Base-by-base conservation (phyloP, 495 filamentous ascomycete genomes). In the Penicillium canariense region DNA sequence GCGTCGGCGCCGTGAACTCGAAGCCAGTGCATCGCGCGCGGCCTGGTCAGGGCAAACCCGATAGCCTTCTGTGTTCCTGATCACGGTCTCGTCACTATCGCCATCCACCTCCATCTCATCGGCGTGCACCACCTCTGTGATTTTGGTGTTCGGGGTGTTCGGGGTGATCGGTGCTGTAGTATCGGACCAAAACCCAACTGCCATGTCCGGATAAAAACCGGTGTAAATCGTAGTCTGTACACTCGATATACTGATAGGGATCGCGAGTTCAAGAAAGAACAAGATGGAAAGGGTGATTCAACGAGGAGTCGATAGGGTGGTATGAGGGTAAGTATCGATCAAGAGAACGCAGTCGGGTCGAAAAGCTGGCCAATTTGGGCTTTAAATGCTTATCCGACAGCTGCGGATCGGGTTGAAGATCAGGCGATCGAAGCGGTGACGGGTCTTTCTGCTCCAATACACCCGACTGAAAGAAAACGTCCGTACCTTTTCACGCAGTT, bases 71-170 rank as follows among this genome's bases (percentile, higher is more conserved):
- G 56, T 49, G 48, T 55, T 62, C 28, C 50, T 60, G 6, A 57
- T 36, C 38, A 61, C 52, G 30, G 56, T 56, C 35, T 61, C 58
- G 9, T 62, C 60, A 15, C 50, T 40, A 17, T 61, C 60, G 50
- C 57, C 56, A 44, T 73, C 69, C 49, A 69, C 59, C 32, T 71
- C 70, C 69, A 73, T 75, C 42, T 60, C 65, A 49, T 40, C 53
- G n/a, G 54, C 8, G 52, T 43, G 55, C 49, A 35, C 15, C 49
- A 46, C 48, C 47, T 65, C 65, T 17, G 57, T 15, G 30, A 50
- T 54, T 28, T n/a, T 48, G 20, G 49, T 56, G 8, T 34, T 50
- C 7, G 8, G 44, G 2, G 55, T 28, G 36, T 28, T 49, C 31
- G 27, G 40, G 38, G 15, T 20, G 7, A n/a, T n/a, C n/a, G n/a